A percentile compares a stretch with the other conserved stretches of the same genome.
These are phyloP conservation scores for Phyllosticta paracitricarpa DNA, from an alignment of 2,329 filamentous ascomycete genomes.

Conservation along the genomic window DNA sequence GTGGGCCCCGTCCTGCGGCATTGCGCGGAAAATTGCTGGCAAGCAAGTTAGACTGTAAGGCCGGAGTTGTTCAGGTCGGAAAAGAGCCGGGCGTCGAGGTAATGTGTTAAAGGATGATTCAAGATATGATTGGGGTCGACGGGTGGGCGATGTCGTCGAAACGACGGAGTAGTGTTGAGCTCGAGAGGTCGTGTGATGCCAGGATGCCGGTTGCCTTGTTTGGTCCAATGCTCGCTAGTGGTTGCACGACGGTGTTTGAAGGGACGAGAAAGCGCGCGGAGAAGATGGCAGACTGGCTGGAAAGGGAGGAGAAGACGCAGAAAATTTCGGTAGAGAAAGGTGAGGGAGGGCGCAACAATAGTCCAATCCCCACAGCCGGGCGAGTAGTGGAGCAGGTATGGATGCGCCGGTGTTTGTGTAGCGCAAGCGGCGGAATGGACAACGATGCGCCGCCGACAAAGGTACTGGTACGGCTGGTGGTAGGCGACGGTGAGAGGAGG, in stretches of 20 bases:
- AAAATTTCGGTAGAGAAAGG: background rate
- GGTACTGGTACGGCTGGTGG: background rate
- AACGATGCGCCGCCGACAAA: background rate
- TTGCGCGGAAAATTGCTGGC: background rate
- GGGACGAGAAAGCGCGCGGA: background rate
- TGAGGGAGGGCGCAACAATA: background rate
- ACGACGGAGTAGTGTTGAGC: background rate
- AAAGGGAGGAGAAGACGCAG: background rate
- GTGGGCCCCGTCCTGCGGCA: conserved; percentile 4
- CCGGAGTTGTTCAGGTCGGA: background rate
- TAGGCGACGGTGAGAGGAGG: too few species aligned
- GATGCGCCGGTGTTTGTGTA: background rate
- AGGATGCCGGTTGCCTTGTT: background rate
- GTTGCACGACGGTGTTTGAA: background rate
- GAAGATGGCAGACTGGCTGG: background rate
- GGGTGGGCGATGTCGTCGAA: background rate
- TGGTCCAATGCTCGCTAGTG: background rate
- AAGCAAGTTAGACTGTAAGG: background rate
- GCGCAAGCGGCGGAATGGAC: background rate
- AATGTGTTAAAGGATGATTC: background rate
- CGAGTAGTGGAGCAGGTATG: background rate
- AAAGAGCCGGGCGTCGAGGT: background rate
- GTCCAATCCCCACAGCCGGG: background rate
- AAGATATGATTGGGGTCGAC: background rate
- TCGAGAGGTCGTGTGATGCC: conserved; percentile 8